These are phyloP conservation scores for Xerocomus brunneocitrinus DNA, from an alignment of 768 basidiomycete genomes.

Conservation along the genomic window DNA sequence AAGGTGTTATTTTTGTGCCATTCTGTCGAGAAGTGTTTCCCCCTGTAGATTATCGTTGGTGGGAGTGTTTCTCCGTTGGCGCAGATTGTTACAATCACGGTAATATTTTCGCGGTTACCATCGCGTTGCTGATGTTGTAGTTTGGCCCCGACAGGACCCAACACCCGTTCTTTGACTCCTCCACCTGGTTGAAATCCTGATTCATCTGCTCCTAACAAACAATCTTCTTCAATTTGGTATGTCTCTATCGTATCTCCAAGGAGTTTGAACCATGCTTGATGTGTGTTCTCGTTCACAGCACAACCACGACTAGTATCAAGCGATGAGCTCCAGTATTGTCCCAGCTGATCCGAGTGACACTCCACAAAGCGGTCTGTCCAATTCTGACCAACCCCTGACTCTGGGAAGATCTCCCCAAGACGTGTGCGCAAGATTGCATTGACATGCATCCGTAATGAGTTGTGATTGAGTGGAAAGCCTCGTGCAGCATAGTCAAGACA, in stretches of 20 bases:
- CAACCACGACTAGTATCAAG: not conserved
- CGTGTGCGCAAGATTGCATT: no score
- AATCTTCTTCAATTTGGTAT: not conserved
- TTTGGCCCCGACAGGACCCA: conserved; percentile 1
- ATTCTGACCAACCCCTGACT: not conserved
- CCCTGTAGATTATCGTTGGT: conserved; percentile 31
- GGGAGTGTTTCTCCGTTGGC: conserved; percentile 34
- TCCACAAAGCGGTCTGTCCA: not conserved
- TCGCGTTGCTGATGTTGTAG: conserved; percentile 18
- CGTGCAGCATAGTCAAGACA: no score
- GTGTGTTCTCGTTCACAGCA: not conserved
- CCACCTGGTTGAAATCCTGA: conserved; percentile 9
- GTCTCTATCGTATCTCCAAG: not conserved
- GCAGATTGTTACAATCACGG: conserved; percentile 37
- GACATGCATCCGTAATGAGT: no score
- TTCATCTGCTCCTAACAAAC: conserved; percentile 18
- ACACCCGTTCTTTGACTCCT: conserved; percentile 2
- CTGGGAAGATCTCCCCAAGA: no score
- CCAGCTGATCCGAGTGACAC: not conserved
- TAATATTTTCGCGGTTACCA: conserved; percentile 24
- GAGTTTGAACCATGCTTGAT: not conserved
- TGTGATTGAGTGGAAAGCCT: no score
- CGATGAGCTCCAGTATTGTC: not conserved
- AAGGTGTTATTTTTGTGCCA: conserved; percentile 20
- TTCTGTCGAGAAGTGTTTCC: conserved; percentile 16